Conservation (phyloP, 2,329 filamentous ascomycete species). For the Davidsoniella eucalypti region DNA sequence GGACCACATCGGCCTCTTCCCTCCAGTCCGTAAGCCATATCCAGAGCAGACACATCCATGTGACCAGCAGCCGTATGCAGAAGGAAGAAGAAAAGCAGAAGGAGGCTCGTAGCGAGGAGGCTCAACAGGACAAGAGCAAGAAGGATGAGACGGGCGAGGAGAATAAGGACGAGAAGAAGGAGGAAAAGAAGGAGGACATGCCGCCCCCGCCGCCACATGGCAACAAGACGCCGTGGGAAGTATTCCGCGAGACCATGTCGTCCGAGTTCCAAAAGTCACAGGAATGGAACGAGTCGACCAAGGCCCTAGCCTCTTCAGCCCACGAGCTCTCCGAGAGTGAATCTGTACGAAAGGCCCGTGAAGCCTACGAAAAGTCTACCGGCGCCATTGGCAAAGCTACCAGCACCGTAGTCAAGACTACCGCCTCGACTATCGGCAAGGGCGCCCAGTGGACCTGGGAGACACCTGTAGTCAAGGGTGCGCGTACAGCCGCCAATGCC, state of each 20-base stretch:
- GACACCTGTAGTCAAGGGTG: constrained; percentile 78
- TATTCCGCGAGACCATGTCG: constrained; percentile 93
- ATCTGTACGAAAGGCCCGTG: constrained; percentile 66
- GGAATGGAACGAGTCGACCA: constrained; percentile 98
- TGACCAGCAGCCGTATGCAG: constrained; percentile 15
- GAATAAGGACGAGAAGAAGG: constrained; percentile 28
- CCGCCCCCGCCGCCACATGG: constrained; percentile 91
- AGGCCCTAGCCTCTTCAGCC: constrained; percentile 75
- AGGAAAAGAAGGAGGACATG: constrained; percentile 45
- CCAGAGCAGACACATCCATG: constrained; percentile 17
- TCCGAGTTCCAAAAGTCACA: constrained; percentile 91
- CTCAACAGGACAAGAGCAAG: constrained; percentile 15
- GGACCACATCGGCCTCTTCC: constrained; percentile 24
- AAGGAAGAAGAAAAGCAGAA: constrained; percentile 13
- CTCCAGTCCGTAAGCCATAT: not conserved
- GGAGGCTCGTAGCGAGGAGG: constrained; percentile 17
- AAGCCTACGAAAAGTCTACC: constrained; percentile 75
- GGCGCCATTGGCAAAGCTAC: constrained; percentile 68
- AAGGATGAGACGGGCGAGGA: constrained; percentile 24
- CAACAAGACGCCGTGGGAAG: constrained; percentile 96
- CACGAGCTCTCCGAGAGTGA: constrained; percentile 90
- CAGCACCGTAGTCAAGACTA: constrained; percentile 65
- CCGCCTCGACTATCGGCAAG: constrained; percentile 74
- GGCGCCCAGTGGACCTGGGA: constrained; percentile 96
- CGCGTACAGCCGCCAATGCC: constrained; percentile 69